A percentile compares a stretch with the other conserved stretches of the same genome.
Evolutionary conservation across 2,329 filamentous ascomycete species (phyloP).

Genomic region (Tolypocladium paradoxum): DNA sequence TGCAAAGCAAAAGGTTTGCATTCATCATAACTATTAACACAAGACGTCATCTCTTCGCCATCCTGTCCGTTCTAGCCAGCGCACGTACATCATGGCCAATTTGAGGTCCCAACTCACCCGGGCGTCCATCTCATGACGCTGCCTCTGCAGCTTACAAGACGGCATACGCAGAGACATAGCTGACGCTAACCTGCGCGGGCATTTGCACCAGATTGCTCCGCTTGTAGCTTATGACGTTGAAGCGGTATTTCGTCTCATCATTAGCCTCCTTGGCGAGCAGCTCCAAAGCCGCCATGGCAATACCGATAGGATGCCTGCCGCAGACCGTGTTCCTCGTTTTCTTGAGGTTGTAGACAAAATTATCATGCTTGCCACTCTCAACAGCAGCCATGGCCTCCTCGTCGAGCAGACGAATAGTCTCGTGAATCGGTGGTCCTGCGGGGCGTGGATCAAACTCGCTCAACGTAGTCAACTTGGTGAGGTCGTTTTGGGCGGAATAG

Average conservation of each 20-base stretch:
- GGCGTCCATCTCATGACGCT: neutral
- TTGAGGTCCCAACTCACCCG: neutral
- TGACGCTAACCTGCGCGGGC: conserved; percentile 72
- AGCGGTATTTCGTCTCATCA: conserved; percentile 38
- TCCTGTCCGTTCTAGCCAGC: neutral
- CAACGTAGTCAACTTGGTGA: conserved; percentile 29
- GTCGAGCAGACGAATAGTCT: conserved; percentile 75
- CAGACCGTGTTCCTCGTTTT: conserved; percentile 86
- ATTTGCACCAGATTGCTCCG: conserved; percentile 65
- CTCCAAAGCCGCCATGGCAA: conserved; percentile 83
- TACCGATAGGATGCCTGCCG: conserved; percentile 86
- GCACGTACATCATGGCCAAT: neutral
- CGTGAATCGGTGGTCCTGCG: conserved; percentile 52
- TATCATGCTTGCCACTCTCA: conserved; percentile 59
- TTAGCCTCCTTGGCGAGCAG: conserved; percentile 33
- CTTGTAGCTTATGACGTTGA: conserved; percentile 79
- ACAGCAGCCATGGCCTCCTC: conserved; percentile 76
- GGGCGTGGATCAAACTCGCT: conserved; percentile 20
- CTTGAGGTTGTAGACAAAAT: conserved; percentile 58
- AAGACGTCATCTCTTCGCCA: neutral
- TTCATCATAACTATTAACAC: neutral
- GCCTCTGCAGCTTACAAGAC: conserved; percentile 39
- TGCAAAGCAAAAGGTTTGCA: neutral
- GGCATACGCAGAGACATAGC: conserved; percentile 89
- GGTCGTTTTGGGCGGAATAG: conserved; percentile 43